Evolutionary conservation across 139 green algal species (phyloP), one percentile per base, ranked within the genome.

Genomic region (Chlamydomonas eustigma): DNA sequence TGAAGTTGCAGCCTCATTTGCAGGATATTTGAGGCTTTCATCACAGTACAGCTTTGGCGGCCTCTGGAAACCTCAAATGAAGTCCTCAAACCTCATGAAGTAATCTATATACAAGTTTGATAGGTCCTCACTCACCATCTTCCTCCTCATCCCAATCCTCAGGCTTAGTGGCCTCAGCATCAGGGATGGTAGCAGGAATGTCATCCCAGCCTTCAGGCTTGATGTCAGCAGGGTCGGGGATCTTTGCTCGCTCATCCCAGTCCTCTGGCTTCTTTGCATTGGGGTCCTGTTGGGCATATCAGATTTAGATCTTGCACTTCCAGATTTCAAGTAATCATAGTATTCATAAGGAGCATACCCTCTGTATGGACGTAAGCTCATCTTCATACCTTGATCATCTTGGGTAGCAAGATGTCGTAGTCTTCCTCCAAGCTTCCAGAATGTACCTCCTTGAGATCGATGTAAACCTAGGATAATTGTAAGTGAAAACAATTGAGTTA

Each of bases 121-220:
- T n/a, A n/a, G n/a, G n/a, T n/a, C n/a, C n/a, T n/a, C 18, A 71
- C 76, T 91, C 86, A 80, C 91, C 92, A 76, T 97, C 92, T 77
- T 97, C 92, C 73, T 96, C 92, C 1, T 97, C 92, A 64, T 93
- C 85, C 92, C 92, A 97, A 80, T 96, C 92, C 73, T 96, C 91
- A 2, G 92, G 92, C 85, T 93, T 91, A 52, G 80, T 90, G 50
- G 92, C 92, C 2, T 95, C 84, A 6, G 83, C 82, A 84, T 97
- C 92, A 24, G 88, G 71, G 38, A 97, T 88, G 83, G 88, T 87
- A 44, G 88, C 77, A n/a, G 86, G 85, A 68, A 92, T 90, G 76
- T 93, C 84, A 58, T 94, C 88, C 68, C 73, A 92, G 71, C 84
- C 86, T 31, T 89, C 88, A 3, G 89, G 89, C 87, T 96, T 96